These are phyloP conservation scores for Tetrapisispora namnaoensis DNA, from an alignment of 805 yeast species.

Conservation along the genomic window DNA sequence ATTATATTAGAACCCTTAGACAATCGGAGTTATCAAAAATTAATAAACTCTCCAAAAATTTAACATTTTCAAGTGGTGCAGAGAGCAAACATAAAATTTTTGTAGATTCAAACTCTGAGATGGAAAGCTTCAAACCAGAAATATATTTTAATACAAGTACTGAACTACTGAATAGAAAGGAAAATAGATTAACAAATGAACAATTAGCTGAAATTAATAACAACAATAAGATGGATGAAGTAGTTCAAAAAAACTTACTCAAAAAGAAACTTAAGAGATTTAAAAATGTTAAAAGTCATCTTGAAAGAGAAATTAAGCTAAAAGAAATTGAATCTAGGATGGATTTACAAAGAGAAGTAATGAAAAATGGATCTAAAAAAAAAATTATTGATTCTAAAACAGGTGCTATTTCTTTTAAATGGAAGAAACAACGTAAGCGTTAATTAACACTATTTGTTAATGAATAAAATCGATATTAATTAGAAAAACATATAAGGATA, in stretches of 20 bases:
- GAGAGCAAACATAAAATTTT: slow-evolving; percentile 65
- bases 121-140: slow-evolving; percentile 52
- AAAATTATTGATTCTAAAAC: slow-evolving; percentile 48
- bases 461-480: not conserved
- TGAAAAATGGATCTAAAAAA: slow-evolving; percentile 87
- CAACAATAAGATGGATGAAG: slow-evolving; percentile 3
- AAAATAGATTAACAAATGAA: slow-evolving; percentile 55
- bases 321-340: slow-evolving; percentile 58
- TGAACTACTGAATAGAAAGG: slow-evolving; percentile 49
- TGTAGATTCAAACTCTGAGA: slow-evolving; percentile 53
- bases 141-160: slow-evolving; percentile 62
- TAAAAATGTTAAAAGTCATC: slow-evolving; percentile 48
- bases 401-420: slow-evolving; percentile 68
- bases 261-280: slow-evolving; percentile 35
- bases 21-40: slow-evolving; percentile 59
- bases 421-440: slow-evolving; percentile 72
- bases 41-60: slow-evolving; percentile 1
- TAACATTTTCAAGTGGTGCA: not conserved
- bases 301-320: slow-evolving; percentile 63
- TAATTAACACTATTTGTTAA: slow-evolving; percentile 7
- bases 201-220: slow-evolving; percentile 39
- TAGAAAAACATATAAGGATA: too few relatives aligned
- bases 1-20: slow-evolving; percentile 71
- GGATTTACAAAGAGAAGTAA: slow-evolving; percentile 72
- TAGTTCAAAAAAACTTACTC: slow-evolving; percentile 15